Conservation (phyloP, 2,329 filamentous ascomycete genomes). For the Rhinocladiella similis region DNA sequence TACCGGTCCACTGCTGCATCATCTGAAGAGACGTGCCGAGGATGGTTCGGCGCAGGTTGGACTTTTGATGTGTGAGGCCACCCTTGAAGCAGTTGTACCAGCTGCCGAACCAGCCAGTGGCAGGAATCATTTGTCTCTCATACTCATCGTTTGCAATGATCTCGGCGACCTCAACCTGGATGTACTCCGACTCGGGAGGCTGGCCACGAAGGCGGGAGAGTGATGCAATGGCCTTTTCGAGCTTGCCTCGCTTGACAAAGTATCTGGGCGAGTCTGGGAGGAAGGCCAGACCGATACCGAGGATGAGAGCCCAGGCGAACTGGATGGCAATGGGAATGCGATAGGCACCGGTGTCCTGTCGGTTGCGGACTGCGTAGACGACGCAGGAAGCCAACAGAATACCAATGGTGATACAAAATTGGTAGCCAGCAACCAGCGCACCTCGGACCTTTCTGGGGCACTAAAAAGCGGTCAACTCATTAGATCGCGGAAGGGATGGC, state of each 20-base stretch:
- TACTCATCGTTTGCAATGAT: slow-evolving; percentile 89
- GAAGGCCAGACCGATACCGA: slow-evolving; percentile 66
- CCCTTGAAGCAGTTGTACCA: slow-evolving; percentile 69
- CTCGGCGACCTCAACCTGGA: slow-evolving; percentile 78
- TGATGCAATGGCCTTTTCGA: slow-evolving; percentile 63
- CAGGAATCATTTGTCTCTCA: slow-evolving; percentile 60
- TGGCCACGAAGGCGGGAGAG: slow-evolving; percentile 74
- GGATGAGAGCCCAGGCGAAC: slow-evolving; percentile 77
- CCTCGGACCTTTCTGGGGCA: slow-evolving; percentile 72
- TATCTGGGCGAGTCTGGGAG: slow-evolving; percentile 85
- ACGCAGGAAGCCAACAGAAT: slow-evolving; percentile 73
- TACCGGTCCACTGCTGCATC: slow-evolving; percentile 81
- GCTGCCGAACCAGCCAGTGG: slow-evolving; percentile 62
- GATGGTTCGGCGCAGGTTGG: slow-evolving; percentile 65
- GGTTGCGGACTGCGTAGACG: slow-evolving; percentile 68
- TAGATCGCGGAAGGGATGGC: too few species aligned
- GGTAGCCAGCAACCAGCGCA: slow-evolving; percentile 75
- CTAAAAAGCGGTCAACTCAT: slow-evolving; percentile 33
- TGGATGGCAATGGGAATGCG: slow-evolving; percentile 80
- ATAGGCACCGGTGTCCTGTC: slow-evolving; percentile 66
- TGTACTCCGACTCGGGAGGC: slow-evolving; percentile 68
- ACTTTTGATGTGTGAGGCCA: slow-evolving; percentile 53
- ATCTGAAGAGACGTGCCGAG: slow-evolving; percentile 73
- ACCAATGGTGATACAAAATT: slow-evolving; percentile 81
- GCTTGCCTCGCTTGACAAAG: slow-evolving; percentile 75